phyloP scores from a whole-genome alignment of 2,329 filamentous ascomycete genomes.

The Fusarium miscanthi region DNA sequence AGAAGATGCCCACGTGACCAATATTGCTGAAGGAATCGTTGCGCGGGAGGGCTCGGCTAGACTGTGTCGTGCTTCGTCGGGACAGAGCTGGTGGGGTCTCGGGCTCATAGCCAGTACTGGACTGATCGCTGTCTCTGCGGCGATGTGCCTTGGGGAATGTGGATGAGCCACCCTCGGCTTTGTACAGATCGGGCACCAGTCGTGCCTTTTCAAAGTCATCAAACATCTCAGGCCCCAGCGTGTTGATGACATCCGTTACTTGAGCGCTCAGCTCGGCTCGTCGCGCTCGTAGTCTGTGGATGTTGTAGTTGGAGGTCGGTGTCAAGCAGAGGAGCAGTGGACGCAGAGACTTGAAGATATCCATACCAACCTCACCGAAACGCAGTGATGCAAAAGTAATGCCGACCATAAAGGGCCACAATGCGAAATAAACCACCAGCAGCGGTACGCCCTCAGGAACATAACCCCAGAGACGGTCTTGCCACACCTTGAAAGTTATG shows the following conservation, averaged over 20 bases:
- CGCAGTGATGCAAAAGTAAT: constrained; percentile 94
- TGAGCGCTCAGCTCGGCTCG: constrained; percentile 80
- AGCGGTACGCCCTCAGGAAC: constrained; percentile 84
- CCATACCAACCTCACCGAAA: constrained; percentile 98
- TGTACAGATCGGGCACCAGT: constrained; percentile 69
- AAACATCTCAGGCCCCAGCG: constrained; percentile 94
- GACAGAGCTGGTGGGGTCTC: constrained; percentile 56
- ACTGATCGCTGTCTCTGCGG: constrained; percentile 63
- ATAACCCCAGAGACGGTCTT: constrained; percentile 84
- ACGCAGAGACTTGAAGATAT: constrained; percentile 93
- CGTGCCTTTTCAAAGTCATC: constrained; percentile 89
- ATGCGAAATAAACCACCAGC: constrained; percentile 78
- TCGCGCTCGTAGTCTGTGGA: constrained; percentile 79
- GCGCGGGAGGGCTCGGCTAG: constrained; percentile 71
- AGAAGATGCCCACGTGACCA: constrained; percentile 88
- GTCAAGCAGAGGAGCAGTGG: constrained; percentile 87
- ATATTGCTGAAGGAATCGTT: constrained; percentile 97
- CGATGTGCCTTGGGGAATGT: constrained; percentile 41
- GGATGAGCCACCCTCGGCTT: constrained; percentile 47
- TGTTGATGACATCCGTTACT: constrained; percentile 94
- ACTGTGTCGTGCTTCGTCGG: constrained; percentile 64
- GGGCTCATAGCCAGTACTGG: constrained; percentile 52
- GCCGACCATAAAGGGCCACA: constrained; percentile 83
- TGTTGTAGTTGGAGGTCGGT: constrained; percentile 84
- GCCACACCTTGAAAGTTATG: constrained; percentile 80